Evolutionary conservation across 495 filamentous ascomycete species (phyloP), one percentile per base, ranked within the genome.

Genomic region (Baudoinia panamericana): DNA sequence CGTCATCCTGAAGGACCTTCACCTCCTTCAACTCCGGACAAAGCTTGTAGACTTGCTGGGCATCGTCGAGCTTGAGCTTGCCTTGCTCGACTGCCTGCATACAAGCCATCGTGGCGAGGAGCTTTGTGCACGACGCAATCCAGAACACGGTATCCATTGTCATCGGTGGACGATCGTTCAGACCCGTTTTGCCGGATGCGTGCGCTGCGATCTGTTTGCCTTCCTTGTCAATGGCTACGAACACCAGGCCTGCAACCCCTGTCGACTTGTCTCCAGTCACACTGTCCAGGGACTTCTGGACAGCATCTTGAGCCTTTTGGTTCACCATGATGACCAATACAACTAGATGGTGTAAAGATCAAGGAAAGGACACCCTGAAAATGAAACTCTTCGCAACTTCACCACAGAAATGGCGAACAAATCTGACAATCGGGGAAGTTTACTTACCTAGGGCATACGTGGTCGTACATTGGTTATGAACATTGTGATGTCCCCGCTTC

Each of bases 51-150:
- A 72, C 51, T 39, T 63, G 43, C 11, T 61, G 56, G 1, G 51
- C 56, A 55, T 75, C 66, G 52, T 77, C 74, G 1, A 80, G 55
- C 0, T 40, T 46, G 5, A 80, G 43, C 28, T 48, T 56, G 1
- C 71, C 71, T 39, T 71, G 63, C 46, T 78, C 75, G 9, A 75
- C 67, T 0, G 74, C 61, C 46, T 80, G 74, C 74, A 78, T 75
- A 42, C 61, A 68, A 0, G 72, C 73, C 38, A 80, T 62, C 0
- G 62, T 66, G 1, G 54, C 56, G 5, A 75, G 48, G 55, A 73
- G 52, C 45, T 76, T 78, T 0, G 73, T 76, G 49, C 69, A 49
- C n/a, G 32, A 33, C 0, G 36, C 41, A 20, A 50, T 70, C 70
- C 66, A 77, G 46, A 72, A 75, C 13, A 71, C 46, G 10, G 40